Percentiles rank a stretch among this genome's conserved stretches.
phyloP scores from a whole-genome alignment of 345 rosid species.

The Gossypium raimondii region DNA sequence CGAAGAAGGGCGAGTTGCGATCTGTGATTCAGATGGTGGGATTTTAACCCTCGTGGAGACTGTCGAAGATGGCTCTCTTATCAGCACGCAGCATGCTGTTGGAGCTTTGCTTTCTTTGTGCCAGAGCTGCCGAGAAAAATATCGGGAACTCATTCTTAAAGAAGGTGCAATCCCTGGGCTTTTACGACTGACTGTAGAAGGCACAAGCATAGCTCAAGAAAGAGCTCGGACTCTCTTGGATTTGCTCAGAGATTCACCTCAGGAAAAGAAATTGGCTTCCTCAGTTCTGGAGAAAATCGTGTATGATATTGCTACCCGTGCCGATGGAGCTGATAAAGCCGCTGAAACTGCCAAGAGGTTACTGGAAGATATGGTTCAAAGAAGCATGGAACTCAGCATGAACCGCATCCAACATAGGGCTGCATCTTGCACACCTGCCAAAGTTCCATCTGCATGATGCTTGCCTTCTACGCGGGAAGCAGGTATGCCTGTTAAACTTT shows the following conservation, averaged over 20 bases:
- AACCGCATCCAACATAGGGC: slow-evolving; percentile 38
- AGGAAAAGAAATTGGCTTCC: slow-evolving; percentile 52
- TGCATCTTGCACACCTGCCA: slow-evolving; percentile 34
- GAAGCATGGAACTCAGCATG: slow-evolving; percentile 64
- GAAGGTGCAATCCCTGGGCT: slow-evolving; percentile 85
- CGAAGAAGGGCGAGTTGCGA: slow-evolving; percentile 63
- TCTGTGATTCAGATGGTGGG: slow-evolving; percentile 48
- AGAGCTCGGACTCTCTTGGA: slow-evolving; percentile 61
- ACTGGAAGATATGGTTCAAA: slow-evolving; percentile 66
- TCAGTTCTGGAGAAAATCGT: slow-evolving; percentile 53
- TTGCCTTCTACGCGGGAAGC: not conserved
- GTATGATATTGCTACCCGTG: slow-evolving; percentile 53
- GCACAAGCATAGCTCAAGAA: slow-evolving; percentile 56
- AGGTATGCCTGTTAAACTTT: slow-evolving; percentile 17
- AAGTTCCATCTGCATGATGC: slow-evolving; percentile 26
- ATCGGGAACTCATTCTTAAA: slow-evolving; percentile 56
- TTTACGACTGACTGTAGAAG: slow-evolving; percentile 60
- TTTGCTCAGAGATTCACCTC: slow-evolving; percentile 60
- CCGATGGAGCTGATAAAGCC: slow-evolving; percentile 60
- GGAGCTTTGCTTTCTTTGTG: slow-evolving; percentile 60
- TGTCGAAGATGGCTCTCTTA: slow-evolving; percentile 67
- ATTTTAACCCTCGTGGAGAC: slow-evolving; percentile 69
- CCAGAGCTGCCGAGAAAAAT: slow-evolving; percentile 50
- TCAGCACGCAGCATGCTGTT: slow-evolving; percentile 59
- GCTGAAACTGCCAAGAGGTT: slow-evolving; percentile 67